Base-by-base conservation (phyloP, 305 asterid genomes). In the Petunia hybrid region DNA sequence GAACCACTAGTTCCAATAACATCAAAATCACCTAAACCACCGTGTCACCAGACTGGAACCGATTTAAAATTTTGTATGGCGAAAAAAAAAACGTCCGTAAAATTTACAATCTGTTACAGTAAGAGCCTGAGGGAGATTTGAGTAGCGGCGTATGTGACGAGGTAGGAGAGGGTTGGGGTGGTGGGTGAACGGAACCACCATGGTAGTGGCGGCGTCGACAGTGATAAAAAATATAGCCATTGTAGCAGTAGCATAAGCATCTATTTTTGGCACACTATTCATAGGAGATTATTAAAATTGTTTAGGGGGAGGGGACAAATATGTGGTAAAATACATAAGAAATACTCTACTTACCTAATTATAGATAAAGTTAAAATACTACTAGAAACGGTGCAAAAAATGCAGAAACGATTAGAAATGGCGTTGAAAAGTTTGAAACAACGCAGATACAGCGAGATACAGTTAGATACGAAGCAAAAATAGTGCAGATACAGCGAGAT, bases 211-310 rank as follows among this genome's bases (percentile, higher is more conserved):
- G 76, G 82, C 61, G 40, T 22, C 84, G 22, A 10, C 35, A 2
- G 42, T 46, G 36, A 45, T 81, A 2, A 82, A 60, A 8, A 86
- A 75, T 4, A 82, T 85, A 87, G 82, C 85, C 82, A 86, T 64
- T 48, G 48, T 79, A 57, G 83, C 84, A 69, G 83, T 3, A 16
- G 1, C 74, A 8, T 39, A 73, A 51, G 8, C 45, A 10, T 35
- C 10, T 35, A 13, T 48, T 48, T 45, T 36, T 3, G 14, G 31
- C 31, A 22, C 31, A 22, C 31, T 22, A 22, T 22, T 22, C 31
- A 35, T 70, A 22, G 31, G 31, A 22, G 31, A 22, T 22, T 22
- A 22, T 22, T 22, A 22, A 22, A 22, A 22, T 22, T 22, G 31
- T 22, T 22, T 22, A 22, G 31, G 31, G 31, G 31, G 31, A 22